A percentile compares a stretch with the other conserved stretches of the same genome.
Evolutionary conservation across 441 rosid species (phyloP).

Genomic region (Euphorbia corollata): DNA sequence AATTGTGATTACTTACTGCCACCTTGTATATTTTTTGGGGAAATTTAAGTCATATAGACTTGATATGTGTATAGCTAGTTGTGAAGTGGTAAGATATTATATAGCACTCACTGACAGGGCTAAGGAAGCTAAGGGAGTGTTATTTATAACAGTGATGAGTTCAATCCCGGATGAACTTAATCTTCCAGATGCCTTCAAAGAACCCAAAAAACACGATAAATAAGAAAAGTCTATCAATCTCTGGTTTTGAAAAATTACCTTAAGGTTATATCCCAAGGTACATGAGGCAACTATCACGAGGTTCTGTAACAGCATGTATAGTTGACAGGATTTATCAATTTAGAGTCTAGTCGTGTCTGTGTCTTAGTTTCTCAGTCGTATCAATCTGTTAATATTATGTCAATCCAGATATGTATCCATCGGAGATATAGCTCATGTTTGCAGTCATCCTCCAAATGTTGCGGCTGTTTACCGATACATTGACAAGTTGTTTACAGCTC

Average conservation of each 20-base stretch:
- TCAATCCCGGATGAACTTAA: neutral
- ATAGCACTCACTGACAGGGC: too few relatives aligned
- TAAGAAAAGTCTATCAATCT: neutral
- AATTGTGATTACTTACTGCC: too few relatives aligned
- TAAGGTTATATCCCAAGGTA: neutral
- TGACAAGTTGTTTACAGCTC: conserved; percentile 51
- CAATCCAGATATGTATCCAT: conserved; percentile 59
- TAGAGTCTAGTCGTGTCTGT: neutral
- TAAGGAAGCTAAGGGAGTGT: neutral
- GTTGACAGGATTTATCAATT: neutral
- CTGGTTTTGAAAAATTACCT: neutral
- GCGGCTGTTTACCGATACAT: conserved; percentile 70
- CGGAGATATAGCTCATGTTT: conserved; percentile 84
- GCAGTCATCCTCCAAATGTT: conserved; percentile 80
- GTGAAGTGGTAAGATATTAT: neutral
- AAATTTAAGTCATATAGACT: neutral
- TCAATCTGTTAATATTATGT: neutral
- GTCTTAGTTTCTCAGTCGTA: neutral
- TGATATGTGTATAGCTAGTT: neutral
- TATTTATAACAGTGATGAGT: neutral
- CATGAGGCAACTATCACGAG: neutral
- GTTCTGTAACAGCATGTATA: neutral
- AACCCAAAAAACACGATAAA: neutral
- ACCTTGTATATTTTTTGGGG: neutral
- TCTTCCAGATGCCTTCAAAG: neutral